phyloP scores from a whole-genome alignment of 805 yeast species.

The Deakozyma indianensis region DNA sequence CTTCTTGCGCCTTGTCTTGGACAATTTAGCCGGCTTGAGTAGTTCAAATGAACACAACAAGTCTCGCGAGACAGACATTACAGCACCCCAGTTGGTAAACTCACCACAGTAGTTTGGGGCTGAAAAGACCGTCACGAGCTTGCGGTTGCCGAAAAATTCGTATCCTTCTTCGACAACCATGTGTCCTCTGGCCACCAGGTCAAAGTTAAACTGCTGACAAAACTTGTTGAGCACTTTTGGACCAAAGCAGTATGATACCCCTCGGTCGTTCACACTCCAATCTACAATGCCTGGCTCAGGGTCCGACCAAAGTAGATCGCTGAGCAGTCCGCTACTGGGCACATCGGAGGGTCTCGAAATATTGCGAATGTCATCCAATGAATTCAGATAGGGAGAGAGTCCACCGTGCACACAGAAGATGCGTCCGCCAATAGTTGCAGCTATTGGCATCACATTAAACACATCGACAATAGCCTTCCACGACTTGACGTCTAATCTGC shows the following conservation, averaged over 20 bases:
- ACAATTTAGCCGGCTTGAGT: slow-evolving; percentile 45
- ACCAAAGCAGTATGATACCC: slow-evolving; percentile 62
- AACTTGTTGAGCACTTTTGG: slow-evolving; percentile 60
- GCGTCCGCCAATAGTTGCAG: slow-evolving; percentile 83
- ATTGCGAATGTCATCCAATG: slow-evolving; percentile 55
- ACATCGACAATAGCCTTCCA: slow-evolving; percentile 89
- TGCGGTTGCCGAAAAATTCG: slow-evolving; percentile 52
- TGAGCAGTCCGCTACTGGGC: slow-evolving; percentile 58
- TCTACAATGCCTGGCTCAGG: slow-evolving; percentile 62
- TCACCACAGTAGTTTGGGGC: slow-evolving; percentile 66
- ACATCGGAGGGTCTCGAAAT: slow-evolving; percentile 67
- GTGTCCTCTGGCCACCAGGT: slow-evolving; percentile 64
- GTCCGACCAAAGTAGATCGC: slow-evolving; percentile 66
- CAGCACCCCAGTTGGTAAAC: slow-evolving; percentile 88
- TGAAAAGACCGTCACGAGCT: slow-evolving; percentile 52
- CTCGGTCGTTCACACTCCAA: slow-evolving; percentile 73
- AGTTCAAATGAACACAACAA: slow-evolving; percentile 79
- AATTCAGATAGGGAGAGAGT: slow-evolving; percentile 50
- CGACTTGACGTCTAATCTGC: slow-evolving; percentile 72
- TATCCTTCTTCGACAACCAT: slow-evolving; percentile 72
- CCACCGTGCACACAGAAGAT: slow-evolving; percentile 83
- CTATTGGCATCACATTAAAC: slow-evolving; percentile 82
- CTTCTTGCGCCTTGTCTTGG: background rate
- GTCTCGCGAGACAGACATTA: slow-evolving; percentile 86
- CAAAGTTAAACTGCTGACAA: slow-evolving; percentile 53